Percentiles rank a stretch among this genome's conserved stretches.
Conservation (phyloP, 805 yeast genomes). For the Saccharomyces mikatae region DNA sequence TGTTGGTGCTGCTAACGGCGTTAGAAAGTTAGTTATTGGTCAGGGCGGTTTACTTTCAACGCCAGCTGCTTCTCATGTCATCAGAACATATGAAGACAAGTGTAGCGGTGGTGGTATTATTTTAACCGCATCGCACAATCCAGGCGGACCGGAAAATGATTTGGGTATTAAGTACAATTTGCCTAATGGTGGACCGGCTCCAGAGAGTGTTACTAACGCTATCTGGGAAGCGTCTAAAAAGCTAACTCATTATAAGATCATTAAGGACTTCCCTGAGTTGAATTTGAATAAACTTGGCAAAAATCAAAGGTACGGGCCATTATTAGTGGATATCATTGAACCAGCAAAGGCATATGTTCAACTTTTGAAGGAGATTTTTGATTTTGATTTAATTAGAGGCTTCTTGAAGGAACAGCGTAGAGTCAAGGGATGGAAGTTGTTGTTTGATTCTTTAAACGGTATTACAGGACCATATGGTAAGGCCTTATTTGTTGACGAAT, state of each 20-base stretch:
- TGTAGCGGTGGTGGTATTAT: conserved; percentile 96
- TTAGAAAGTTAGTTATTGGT: conserved; percentile 75
- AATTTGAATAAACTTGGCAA: conserved; percentile 56
- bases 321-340: conserved; percentile 76
- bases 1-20: conserved; percentile 89
- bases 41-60: conserved; percentile 84
- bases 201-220: conserved; percentile 84
- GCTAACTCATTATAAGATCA: conserved; percentile 52
- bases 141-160: conserved; percentile 91
- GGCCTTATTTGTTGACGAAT: conserved; percentile 74
- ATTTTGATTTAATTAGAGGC: conserved; percentile 67
- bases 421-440: conserved; percentile 54
- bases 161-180: conserved; percentile 93
- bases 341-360: conserved; percentile 69
- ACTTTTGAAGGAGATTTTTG: conserved; percentile 79
- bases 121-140: conserved; percentile 93
- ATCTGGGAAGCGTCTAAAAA: conserved; percentile 64
- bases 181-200: conserved; percentile 97
- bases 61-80: conserved; percentile 93
- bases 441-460: conserved; percentile 89
- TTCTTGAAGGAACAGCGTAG: conserved; percentile 49
- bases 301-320: conserved; percentile 40
- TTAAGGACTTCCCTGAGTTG: conserved; percentile 51
- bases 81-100: conserved; percentile 52
- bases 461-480: conserved; percentile 95